A percentile compares a stretch with the other conserved stretches of the same genome.
Conservation (phyloP, 1,139 yeast species). For the Yamadazyma siamensis region DNA sequence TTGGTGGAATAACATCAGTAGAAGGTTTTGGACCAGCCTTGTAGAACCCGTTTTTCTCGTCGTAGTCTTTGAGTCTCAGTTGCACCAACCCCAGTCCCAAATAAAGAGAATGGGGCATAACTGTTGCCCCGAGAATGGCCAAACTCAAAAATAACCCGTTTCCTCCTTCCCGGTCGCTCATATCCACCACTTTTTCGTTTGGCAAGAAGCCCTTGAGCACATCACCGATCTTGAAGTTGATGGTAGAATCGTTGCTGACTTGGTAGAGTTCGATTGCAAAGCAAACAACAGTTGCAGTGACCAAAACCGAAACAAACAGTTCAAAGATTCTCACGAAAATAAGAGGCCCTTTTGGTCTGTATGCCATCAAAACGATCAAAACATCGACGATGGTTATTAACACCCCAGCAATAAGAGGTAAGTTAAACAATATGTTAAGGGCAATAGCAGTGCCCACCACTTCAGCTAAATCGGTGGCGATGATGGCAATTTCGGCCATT, state of each 20-base stretch:
- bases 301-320: conserved; percentile 71
- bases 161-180: conserved; percentile 57
- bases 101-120: conserved; percentile 94
- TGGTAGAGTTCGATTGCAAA: conserved; percentile 76
- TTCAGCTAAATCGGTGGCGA: conserved; percentile 91
- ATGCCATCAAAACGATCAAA: conserved; percentile 78
- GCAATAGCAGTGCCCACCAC: conserved; percentile 94
- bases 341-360: conserved; percentile 84
- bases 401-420: conserved; percentile 81
- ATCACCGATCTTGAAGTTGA: conserved; percentile 50
- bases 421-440: conserved; percentile 69
- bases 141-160: conserved; percentile 79
- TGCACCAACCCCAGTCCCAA: conserved; percentile 93
- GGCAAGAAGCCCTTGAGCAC: conserved; percentile 79
- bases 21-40: conserved; percentile 1
- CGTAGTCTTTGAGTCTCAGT: conserved; percentile 81
- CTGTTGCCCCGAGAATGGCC: conserved; percentile 94
- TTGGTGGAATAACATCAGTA: conserved; percentile 2
- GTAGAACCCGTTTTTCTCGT: conserved; percentile 57
- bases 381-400: conserved; percentile 82
- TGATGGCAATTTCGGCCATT: conserved; percentile 83
- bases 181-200: conserved; percentile 57
- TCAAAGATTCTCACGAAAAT: conserved; percentile 78
- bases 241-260: conserved; percentile 51
- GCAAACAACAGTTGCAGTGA: conserved; percentile 79